Conservation (phyloP, 805 yeast species). For the Lipomyces starkeyi region DNA sequence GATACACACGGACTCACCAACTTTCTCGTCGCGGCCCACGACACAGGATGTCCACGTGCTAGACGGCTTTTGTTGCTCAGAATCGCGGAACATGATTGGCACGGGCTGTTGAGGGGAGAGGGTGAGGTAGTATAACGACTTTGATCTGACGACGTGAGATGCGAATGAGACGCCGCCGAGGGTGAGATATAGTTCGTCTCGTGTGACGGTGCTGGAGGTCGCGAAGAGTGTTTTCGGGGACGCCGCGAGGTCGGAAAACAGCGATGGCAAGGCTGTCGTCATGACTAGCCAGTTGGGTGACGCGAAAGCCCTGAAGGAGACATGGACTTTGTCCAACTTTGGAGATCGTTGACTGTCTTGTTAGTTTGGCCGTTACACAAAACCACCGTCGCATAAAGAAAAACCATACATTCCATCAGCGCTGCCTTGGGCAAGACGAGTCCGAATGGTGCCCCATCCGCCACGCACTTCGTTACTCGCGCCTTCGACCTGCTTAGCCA, state of each 20-base stretch:
- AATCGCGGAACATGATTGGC: conserved; percentile 13
- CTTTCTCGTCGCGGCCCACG: conserved; percentile 69
- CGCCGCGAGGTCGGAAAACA: conserved; percentile 18
- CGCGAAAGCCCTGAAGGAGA: conserved; percentile 76
- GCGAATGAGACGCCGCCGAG: conserved; percentile 26
- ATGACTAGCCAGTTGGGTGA: conserved; percentile 43
- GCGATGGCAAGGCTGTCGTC: conserved; percentile 21
- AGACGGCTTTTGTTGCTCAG: conserved; percentile 17
- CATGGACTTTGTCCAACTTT: conserved; percentile 71
- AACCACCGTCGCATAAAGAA: conserved; percentile 3
- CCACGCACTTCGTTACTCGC: conserved; percentile 52
- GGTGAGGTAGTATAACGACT: conserved; percentile 25
- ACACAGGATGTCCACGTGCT: conserved; percentile 59
- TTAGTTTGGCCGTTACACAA: background rate
- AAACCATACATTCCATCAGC: conserved; percentile 56
- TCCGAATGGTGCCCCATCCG: conserved; percentile 90
- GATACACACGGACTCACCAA: conserved; percentile 73
- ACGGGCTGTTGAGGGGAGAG: conserved; percentile 6
- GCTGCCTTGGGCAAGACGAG: conserved; percentile 77
- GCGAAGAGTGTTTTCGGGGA: conserved; percentile 31
- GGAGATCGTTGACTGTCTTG: conserved; percentile 70
- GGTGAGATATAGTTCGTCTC: conserved; percentile 36
- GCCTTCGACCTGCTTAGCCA: conserved; percentile 43
- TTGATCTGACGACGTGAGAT: conserved; percentile 10
- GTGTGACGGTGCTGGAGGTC: conserved; percentile 21